These are phyloP conservation scores for Thermothielavioides terrestris DNA, from an alignment of 495 filamentous ascomycete genomes.

Conservation along the genomic window DNA sequence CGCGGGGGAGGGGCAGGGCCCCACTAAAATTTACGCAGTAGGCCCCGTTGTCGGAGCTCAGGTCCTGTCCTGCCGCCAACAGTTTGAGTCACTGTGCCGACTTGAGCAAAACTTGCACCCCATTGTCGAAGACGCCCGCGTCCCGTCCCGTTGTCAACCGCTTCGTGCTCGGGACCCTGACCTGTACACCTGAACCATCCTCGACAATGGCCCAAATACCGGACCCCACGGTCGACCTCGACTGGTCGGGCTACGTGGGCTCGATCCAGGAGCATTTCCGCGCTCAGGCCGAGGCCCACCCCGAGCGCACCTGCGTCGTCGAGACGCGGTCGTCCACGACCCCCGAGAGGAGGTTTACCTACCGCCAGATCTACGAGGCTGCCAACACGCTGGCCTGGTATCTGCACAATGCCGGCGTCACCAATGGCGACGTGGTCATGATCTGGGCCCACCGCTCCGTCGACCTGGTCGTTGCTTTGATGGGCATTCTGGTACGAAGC, in stretches of 20 bases:
- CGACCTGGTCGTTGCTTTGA: conserved; percentile 58
- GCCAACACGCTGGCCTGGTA: conserved; percentile 75
- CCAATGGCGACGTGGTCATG: conserved; percentile 86
- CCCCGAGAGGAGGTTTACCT: conserved; percentile 65
- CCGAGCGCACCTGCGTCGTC: conserved; percentile 70
- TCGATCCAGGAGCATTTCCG: conserved; percentile 33
- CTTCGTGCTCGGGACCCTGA: not conserved
- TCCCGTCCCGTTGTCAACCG: not conserved
- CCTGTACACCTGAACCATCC: too few relatives aligned
- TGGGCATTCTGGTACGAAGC: conserved; percentile 46
- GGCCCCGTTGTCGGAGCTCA: conserved; percentile 9
- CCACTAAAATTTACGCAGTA: not conserved
- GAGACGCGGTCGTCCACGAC: conserved; percentile 62
- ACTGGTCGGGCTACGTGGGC: conserved; percentile 76
- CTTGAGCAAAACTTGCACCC: not conserved
- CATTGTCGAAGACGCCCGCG: not conserved
- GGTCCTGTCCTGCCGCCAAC: not conserved
- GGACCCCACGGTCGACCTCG: conserved; percentile 65
- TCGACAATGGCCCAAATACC: conserved; percentile 41
- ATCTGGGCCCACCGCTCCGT: conserved; percentile 77
- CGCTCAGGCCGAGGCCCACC: conserved; percentile 62
- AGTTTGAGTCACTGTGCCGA: conserved; percentile 10
- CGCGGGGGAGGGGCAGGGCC: conserved; percentile 7
- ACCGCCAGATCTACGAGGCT: conserved; percentile 78
- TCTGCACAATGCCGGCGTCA: conserved; percentile 61